phyloP scores from a whole-genome alignment of 176 grass and related monocot species.

The Secale cereale region DNA sequence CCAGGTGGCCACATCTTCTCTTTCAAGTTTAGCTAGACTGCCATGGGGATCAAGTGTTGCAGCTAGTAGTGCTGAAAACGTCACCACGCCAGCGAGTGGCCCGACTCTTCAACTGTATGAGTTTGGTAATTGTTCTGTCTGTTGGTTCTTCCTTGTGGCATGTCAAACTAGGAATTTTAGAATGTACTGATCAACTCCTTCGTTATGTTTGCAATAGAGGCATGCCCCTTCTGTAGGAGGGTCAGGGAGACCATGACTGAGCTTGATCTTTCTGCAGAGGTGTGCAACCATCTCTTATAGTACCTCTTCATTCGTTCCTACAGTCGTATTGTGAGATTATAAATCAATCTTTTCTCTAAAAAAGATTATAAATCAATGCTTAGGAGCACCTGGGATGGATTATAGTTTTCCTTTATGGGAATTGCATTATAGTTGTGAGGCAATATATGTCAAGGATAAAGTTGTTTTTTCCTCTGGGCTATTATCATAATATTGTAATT shows the following conservation, averaged over 20 bases:
- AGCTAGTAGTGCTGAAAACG: conserved; percentile 20
- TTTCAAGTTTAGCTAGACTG: conserved; percentile 85
- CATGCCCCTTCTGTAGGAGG: conserved; percentile 96
- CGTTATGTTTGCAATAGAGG: conserved; percentile 58
- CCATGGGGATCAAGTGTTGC: conserved; percentile 79
- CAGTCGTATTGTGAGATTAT: background rate
- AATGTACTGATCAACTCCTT: conserved; percentile 4
- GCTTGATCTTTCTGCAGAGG: conserved; percentile 85
- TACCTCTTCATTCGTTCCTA: background rate
- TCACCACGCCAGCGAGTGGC: background rate
- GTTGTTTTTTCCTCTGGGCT: background rate
- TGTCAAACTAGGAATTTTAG: background rate
- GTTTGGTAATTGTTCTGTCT: conserved; percentile 56
- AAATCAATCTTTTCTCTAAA: no score
- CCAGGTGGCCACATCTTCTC: conserved; percentile 70
- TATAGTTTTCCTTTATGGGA: background rate
- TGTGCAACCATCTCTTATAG: conserved; percentile 2
- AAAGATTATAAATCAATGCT: background rate
- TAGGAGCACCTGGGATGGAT: background rate
- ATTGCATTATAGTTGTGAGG: background rate
- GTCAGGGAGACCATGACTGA: conserved; percentile 93
- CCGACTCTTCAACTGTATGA: conserved; percentile 78
- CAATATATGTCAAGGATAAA: background rate
- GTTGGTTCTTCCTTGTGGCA: background rate
- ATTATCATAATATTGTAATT: background rate